Evolutionary conservation across 2,329 filamentous ascomycete species (phyloP).

Genomic region (Drechslerella coelobrocha): DNA sequence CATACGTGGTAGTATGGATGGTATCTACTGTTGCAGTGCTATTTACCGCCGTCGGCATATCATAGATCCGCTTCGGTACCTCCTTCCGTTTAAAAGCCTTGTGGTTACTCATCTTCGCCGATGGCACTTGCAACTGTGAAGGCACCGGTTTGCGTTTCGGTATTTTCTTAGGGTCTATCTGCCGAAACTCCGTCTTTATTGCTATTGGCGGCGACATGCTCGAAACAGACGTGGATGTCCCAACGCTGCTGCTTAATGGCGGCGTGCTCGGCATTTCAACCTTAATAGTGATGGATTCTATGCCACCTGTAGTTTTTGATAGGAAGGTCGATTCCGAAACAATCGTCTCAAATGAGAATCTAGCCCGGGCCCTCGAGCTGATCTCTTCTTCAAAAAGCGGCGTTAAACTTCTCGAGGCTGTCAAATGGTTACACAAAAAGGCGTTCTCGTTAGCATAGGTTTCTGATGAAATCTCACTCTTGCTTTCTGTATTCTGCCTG

Average conservation of each 20-base stretch:
- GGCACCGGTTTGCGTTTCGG: conserved; percentile 44
- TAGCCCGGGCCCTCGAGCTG: too few relatives aligned
- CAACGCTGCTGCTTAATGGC: conserved; percentile 8
- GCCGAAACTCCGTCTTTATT: conserved; percentile 21
- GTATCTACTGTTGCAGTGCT: conserved; percentile 28
- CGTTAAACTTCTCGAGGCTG: conserved; percentile 34
- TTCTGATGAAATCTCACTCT: background rate
- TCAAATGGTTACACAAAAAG: conserved; percentile 15
- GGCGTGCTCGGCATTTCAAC: conserved; percentile 35
- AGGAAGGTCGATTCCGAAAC: conserved; percentile 14
- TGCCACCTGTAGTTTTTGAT: conserved; percentile 18
- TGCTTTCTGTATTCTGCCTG: background rate
- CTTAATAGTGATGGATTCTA: conserved; percentile 36
- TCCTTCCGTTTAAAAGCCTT: conserved; percentile 45
- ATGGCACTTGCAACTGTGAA: conserved; percentile 11
- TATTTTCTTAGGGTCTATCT: conserved; percentile 46
- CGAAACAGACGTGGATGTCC: background rate
- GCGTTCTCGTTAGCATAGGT: conserved; percentile 14
- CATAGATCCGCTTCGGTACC: conserved; percentile 38
- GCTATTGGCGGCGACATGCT: background rate
- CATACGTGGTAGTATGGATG: conserved; percentile 7
- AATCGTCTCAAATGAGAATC: conserved; percentile 31
- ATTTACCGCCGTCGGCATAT: conserved; percentile 9
- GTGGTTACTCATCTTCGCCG: conserved; percentile 16
- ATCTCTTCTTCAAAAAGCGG: conserved; percentile 33